Evolutionary conservation across 129 eudicot genomes (phyloP).

Genomic region (Pseudognaphalium luteoalbum): DNA sequence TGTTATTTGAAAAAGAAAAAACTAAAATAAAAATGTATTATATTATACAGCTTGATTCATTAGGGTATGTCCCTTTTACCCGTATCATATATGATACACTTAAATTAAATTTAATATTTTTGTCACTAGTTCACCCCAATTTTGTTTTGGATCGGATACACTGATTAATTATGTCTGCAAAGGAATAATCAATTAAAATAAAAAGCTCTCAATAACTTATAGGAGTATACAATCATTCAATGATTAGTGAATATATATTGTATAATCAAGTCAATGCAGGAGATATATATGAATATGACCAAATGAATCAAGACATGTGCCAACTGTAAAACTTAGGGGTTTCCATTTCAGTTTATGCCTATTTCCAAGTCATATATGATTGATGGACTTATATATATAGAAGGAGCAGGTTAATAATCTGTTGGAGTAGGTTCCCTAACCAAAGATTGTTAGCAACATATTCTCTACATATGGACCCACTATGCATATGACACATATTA

Average conservation of each 20-base stretch:
- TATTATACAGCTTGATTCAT: too few relatives aligned
- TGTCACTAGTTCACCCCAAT: too few relatives aligned
- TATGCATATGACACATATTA: not conserved
- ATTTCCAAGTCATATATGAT: constrained; percentile 19
- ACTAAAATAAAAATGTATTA: too few relatives aligned
- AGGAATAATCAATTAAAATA: not conserved
- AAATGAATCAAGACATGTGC: constrained; percentile 40
- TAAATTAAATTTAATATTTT: too few relatives aligned
- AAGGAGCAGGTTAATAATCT: constrained; percentile 44
- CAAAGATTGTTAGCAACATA: constrained; percentile 37
- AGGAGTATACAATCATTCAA: not conserved
- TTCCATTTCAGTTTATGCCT: constrained; percentile 20
- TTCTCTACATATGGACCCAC: constrained; percentile 52
- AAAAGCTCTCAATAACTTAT: not conserved
- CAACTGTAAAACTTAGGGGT: constrained; percentile 34
- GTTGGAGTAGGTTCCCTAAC: constrained; percentile 77
- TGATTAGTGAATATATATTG: constrained; percentile 23
- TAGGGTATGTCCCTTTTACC: too few relatives aligned
- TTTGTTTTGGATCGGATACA: too few relatives aligned
- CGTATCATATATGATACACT: too few relatives aligned
- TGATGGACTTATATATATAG: constrained; percentile 18
- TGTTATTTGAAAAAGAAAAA: too few relatives aligned
- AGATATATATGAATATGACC: constrained; percentile 22
- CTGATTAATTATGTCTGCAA: too few relatives aligned
- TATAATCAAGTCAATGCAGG: constrained; percentile 35